Evolutionary conservation across 2,329 filamentous ascomycete genomes (phyloP), one percentile per base, ranked within the genome.

Genomic region (Ophiostoma angusticollis): DNA sequence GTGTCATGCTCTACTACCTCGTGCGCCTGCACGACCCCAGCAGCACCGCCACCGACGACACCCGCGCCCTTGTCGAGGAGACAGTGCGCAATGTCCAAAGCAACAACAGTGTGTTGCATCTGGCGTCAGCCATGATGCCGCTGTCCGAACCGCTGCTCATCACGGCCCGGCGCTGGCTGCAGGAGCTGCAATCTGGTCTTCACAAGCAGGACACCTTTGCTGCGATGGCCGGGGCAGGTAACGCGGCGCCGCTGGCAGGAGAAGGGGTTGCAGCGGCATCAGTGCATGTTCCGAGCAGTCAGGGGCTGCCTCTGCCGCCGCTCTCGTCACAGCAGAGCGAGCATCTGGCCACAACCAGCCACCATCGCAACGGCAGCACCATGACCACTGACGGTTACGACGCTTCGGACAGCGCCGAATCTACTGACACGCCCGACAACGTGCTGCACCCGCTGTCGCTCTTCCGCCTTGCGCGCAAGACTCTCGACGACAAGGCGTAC

Each of bases 1-100:
- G 64, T 5, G 59, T 65, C 27, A 65, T 67, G 59, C 48, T 67
- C 1, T 67, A 67, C 47, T 65, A 65, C 40, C 55, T 65, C n/a
- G 63, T 61, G 4, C 57, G 62, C 13, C 47, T 66, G 6, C 51
- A 65, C 6, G 61, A 62, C 21, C 54, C 58, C 2, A 53, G 12
- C 22, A 23, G 35, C 1, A 46, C 53, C 1, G 59, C 59, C 40
- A 58, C 58, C 8, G 50, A 56, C 22, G 50, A 51, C 6, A 57
- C n/a, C n/a, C n/a, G n/a, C n/a, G n/a, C n/a, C n/a, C n/a, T 56
- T 38, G 55, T 63, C 39, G 50, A 51, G 13, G 58, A 61, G n/a
- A 58, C 58, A 5, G 55, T 63, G 35, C 52, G 53, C 28, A 54
- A 58, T 0, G 58, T 62, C n/a, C 56, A 61, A 48, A 62, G 56